These are phyloP conservation scores for Eustoma russellianum DNA, from an alignment of 257 asterid genomes.

Conservation along the genomic window DNA sequence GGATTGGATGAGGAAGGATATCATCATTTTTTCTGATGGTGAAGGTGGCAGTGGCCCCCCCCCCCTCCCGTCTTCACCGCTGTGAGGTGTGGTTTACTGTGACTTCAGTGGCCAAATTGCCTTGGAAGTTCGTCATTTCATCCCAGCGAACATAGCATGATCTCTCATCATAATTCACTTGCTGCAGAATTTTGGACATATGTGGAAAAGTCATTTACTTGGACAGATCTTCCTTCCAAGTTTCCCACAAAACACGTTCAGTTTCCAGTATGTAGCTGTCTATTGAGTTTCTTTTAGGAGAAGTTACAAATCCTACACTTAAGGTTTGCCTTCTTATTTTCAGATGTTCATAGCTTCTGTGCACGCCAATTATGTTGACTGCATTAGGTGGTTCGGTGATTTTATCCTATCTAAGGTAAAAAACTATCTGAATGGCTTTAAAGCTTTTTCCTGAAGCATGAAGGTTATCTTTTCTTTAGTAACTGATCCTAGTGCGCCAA, in stretches of 20 bases:
- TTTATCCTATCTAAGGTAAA: slow-evolving; percentile 87
- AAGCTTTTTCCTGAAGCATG: not conserved
- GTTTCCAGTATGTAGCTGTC: slow-evolving; percentile 66
- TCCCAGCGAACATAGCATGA: too few relatives aligned
- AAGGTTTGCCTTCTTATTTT: slow-evolving; percentile 12
- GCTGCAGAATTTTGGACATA: slow-evolving; percentile 91
- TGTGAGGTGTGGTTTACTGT: too few relatives aligned
- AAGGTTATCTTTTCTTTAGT: not conserved
- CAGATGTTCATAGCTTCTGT: slow-evolving; percentile 92
- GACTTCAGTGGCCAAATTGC: too few relatives aligned
- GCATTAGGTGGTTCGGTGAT: slow-evolving; percentile 95
- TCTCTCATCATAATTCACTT: not conserved
- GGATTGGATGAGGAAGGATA: too few relatives aligned
- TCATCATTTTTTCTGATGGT: too few relatives aligned
- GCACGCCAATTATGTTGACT: slow-evolving; percentile 88
- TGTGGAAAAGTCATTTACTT: slow-evolving; percentile 93
- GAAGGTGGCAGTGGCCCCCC: too few relatives aligned
- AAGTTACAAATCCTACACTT: slow-evolving; percentile 8
- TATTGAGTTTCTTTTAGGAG: slow-evolving; percentile 1
- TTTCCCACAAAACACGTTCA: slow-evolving; percentile 97
- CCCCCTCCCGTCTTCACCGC: too few relatives aligned
- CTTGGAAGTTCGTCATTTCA: too few relatives aligned
- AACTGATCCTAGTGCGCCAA: not conserved
- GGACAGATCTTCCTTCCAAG: slow-evolving; percentile 96
- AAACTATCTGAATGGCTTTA: not conserved